Conservation (phyloP, 176 grass and related monocot species). For the Miscanthus lutarioriparius region DNA sequence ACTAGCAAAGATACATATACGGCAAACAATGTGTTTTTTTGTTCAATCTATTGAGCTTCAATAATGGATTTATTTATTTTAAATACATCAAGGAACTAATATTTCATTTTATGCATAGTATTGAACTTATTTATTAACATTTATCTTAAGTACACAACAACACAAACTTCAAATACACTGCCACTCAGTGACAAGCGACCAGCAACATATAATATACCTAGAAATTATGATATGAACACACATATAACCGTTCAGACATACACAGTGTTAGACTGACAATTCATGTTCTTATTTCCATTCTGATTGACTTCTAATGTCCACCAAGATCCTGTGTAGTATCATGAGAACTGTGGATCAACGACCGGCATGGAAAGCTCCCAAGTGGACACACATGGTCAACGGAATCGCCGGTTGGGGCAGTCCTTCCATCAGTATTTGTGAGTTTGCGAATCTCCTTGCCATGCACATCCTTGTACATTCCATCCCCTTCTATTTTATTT, state of each 20-base stretch:
- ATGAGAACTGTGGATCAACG: not conserved
- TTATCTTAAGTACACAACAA: not conserved
- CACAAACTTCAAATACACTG: not conserved
- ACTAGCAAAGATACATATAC: not conserved
- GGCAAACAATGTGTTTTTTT: not conserved
- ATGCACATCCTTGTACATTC: not conserved
- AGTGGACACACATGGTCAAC: constrained; percentile 33
- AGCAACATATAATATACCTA: not conserved
- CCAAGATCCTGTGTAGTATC: not conserved
- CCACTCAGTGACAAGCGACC: not conserved
- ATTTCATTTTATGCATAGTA: not conserved
- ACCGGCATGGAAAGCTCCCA: constrained; percentile 28
- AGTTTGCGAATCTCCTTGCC: constrained; percentile 15
- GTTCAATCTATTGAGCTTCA: not conserved
- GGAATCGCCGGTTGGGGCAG: constrained; percentile 6
- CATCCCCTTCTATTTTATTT: not conserved
- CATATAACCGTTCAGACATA: not conserved
- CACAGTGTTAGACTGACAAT: not conserved
- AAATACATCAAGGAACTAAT: not conserved
- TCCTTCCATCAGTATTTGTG: constrained; percentile 32
- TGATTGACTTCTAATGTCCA: not conserved
- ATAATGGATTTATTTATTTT: not conserved
- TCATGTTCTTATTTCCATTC: not conserved
- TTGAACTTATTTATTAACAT: not conserved
- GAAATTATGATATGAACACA: not conserved